Percentiles rank a stretch among this genome's conserved stretches.
These are phyloP conservation scores for Clavaria fumosa DNA, from an alignment of 768 basidiomycete species.

Conservation along the genomic window DNA sequence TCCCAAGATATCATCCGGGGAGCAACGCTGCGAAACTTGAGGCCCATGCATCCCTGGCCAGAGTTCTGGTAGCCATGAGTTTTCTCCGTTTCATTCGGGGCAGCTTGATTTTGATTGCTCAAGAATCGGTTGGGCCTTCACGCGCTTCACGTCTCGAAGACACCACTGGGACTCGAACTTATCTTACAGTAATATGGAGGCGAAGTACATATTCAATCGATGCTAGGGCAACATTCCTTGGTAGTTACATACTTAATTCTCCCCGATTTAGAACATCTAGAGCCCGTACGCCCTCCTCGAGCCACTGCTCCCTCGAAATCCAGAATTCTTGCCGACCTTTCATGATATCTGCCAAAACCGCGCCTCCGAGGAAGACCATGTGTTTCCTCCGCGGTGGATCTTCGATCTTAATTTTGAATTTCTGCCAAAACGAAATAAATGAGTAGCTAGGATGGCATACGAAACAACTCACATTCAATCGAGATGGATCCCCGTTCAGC, in stretches of 20 bases:
- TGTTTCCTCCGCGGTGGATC: conserved; percentile 97
- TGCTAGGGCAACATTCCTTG: background rate
- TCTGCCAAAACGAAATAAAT: conserved; percentile 30
- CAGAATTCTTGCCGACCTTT: conserved; percentile 88
- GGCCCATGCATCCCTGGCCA: conserved; percentile 29
- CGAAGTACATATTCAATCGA: too few species aligned
- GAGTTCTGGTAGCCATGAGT: conserved; percentile 30
- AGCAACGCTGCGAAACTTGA: conserved; percentile 19
- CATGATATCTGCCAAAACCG: conserved; percentile 99
- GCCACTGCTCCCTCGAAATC: conserved; percentile 91
- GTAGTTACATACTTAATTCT: conserved; percentile 14
- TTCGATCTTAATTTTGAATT: conserved; percentile 99
- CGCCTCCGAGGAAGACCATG: conserved; percentile 98
- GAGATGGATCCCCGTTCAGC: conserved; percentile 62
- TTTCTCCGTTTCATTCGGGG: too few species aligned
- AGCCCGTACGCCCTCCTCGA: conserved; percentile 70
- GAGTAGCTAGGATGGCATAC: background rate
- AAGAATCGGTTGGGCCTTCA: too few species aligned
- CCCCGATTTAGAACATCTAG: conserved; percentile 79
- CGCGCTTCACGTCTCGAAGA: too few species aligned
- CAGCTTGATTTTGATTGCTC: too few species aligned
- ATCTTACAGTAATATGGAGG: too few species aligned
- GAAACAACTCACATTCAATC: conserved; percentile 56
- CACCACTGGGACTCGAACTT: too few species aligned
- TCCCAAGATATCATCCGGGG: conserved; percentile 55